Conservation (phyloP, 2,329 filamentous ascomycete species). For the Aureobasidium musti region DNA sequence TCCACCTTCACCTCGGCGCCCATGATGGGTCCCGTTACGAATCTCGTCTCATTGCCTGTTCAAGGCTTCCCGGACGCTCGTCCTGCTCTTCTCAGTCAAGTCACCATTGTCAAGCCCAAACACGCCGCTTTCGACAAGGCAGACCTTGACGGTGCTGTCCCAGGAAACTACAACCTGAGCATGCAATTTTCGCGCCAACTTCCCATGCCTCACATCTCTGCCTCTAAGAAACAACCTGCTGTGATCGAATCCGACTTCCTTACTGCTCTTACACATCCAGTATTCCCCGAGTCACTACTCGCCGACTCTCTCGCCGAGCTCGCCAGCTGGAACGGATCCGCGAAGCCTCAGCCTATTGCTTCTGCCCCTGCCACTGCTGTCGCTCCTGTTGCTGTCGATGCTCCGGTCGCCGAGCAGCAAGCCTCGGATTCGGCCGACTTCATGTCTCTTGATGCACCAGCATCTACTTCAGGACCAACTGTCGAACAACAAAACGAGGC, state of each 20-base stretch:
- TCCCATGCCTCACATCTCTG: constrained; percentile 38
- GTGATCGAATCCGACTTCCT: constrained; percentile 39
- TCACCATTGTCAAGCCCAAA: constrained; percentile 76
- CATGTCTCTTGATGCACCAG: constrained; percentile 41
- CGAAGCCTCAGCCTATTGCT: constrained; percentile 36
- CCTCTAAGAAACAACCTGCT: constrained; percentile 32
- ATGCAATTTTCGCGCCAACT: constrained; percentile 58
- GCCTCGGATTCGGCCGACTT: constrained; percentile 41
- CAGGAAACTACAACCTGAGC: constrained; percentile 65
- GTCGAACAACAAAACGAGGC: constrained; percentile 38
- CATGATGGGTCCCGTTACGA: constrained; percentile 80
- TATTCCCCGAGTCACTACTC: constrained; percentile 44
- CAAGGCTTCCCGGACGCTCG: constrained; percentile 48
- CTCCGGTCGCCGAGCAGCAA: constrained; percentile 26
- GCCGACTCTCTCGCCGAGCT: constrained; percentile 43
- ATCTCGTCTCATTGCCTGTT: constrained; percentile 71
- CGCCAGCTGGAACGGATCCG: constrained; percentile 38
- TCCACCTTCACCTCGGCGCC: constrained; percentile 62
- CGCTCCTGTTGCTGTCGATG: constrained; percentile 32
- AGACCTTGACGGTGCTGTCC: constrained; percentile 42
- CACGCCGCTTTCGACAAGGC: constrained; percentile 55
- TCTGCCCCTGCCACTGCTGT: constrained; percentile 30
- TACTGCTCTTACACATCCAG: constrained; percentile 47
- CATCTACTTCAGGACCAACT: constrained; percentile 23
- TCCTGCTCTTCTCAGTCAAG: constrained; percentile 29